Base-by-base conservation (phyloP, 208 protist species). In the Leishmania tropica region DNA sequence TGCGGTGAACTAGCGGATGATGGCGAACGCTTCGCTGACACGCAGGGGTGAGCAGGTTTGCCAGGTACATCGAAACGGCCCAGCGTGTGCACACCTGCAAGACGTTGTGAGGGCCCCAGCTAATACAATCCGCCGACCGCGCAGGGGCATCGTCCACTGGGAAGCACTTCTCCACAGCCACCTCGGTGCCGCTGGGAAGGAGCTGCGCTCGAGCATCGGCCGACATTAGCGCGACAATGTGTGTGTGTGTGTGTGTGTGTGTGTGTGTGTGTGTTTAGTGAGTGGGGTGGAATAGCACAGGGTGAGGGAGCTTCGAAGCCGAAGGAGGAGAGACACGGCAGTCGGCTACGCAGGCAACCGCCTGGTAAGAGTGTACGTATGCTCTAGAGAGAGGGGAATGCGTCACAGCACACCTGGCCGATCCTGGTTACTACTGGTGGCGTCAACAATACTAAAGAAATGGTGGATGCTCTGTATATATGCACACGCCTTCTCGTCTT, bases 71-170 rank as follows among this genome's bases (percentile, higher is more conserved):
- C 21, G 81, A 84, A n/a, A 97, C 82, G 28, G 80, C 79, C 87
- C 88, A 93, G 31, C 85, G 87, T 19, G 88, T 94, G 76, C 85
- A 88, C n/a, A 97, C 88, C 65, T 87, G 78, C 42, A 97, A 81
- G 0, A 97, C 86, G 82, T 96, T 96, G 88, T 97, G 94, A 31
- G 92, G 89, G 64, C 94, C 89, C 88, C 92, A 97, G 19, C 81
- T 81, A n/a, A 95, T 48, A 54, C 79, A 83, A 65, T 93, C 75
- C 13, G 83, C 73, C n/a, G 88, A 89, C 28, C 86, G 86, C 1
- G 87, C 85, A 10, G 90, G 87, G 11, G 78, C 75, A 7, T 90
- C 90, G 51, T 87, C 85, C 2, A 92, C 78, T 3, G 90, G 81
- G 71, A 88, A 85, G 78, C 85, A 92, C 13, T 91, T 86, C 42